Evolutionary conservation across 73 alveolate species (phyloP).

Genomic region (Urostyla sp.): DNA sequence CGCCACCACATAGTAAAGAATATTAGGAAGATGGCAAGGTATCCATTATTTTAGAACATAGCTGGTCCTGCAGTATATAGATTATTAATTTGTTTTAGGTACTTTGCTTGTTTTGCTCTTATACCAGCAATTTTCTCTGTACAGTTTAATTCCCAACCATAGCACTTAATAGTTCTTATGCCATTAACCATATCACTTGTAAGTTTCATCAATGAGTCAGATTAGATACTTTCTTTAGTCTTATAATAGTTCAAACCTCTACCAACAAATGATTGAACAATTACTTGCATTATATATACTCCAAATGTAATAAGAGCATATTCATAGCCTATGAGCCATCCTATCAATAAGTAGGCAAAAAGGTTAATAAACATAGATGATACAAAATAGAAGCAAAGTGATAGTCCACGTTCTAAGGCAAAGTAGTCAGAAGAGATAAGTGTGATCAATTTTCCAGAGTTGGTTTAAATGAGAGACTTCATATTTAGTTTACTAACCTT

Average conservation of each 20-base stretch:
- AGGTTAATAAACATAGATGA: background rate
- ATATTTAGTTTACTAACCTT: background rate
- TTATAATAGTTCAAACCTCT: background rate
- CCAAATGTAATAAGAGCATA: conserved; percentile 8
- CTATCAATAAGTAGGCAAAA: conserved; percentile 4
- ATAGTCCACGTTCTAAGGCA: background rate
- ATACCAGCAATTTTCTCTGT: background rate
- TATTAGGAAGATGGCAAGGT: background rate
- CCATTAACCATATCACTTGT: conserved; percentile 46
- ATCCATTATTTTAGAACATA: no score
- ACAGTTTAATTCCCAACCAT: conserved; percentile 55
- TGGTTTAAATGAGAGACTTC: conserved; percentile 19
- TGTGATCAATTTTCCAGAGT: conserved; percentile 29
- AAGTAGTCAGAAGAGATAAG: conserved; percentile 10
- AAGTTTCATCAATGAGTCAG: conserved; percentile 31
- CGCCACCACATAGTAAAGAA: background rate
- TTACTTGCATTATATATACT: background rate
- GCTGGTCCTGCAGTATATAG: no score
- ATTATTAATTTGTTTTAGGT: conserved; percentile 14
- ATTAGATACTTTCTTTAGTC: background rate
- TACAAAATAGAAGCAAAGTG: background rate
- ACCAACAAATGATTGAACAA: conserved; percentile 1
- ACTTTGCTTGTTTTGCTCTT: conserved; percentile 1
- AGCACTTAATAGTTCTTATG: conserved; percentile 66
- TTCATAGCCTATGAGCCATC: background rate